These are phyloP conservation scores for Podochytrium sp. DNA, from an alignment of 192 early-diverging fungal genomes.

Conservation along the genomic window DNA sequence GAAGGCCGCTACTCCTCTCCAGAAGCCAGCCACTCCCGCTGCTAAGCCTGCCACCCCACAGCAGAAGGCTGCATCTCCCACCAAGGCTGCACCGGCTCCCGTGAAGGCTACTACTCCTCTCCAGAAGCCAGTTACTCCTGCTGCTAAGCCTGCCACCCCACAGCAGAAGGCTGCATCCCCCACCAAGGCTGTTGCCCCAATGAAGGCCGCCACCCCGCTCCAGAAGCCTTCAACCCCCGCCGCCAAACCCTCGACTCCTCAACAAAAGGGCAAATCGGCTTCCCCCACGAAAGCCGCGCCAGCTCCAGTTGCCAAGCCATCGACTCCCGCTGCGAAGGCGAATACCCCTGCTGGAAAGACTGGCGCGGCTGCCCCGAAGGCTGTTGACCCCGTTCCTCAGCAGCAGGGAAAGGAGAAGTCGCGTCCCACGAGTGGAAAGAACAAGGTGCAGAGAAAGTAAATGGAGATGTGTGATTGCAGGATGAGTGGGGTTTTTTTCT, in stretches of 20 bases:
- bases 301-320: not conserved
- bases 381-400: constrained; percentile 6
- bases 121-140: not conserved
- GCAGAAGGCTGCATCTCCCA: not conserved
- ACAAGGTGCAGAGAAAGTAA: constrained; percentile 21
- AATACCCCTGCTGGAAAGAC: not conserved
- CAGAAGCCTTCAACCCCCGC: constrained; percentile 15
- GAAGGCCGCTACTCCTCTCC: constrained; percentile 1
- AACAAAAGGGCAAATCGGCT: constrained; percentile 4
- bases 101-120: constrained; percentile 12
- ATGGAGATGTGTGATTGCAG: too few species aligned
- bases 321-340: not conserved
- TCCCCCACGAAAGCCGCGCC: constrained; percentile 21
- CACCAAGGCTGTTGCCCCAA: not conserved
- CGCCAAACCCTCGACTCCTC: not conserved
- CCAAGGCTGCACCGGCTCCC: constrained; percentile 3
- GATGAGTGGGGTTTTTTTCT: too few species aligned
- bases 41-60: not conserved
- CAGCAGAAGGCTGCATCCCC: not conserved
- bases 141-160: not conserved
- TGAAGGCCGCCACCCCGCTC: not conserved
- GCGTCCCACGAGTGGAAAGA: constrained; percentile 4
- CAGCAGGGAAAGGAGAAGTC: constrained; percentile 2
- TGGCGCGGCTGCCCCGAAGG: not conserved
- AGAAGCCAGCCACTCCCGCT: not conserved